phyloP scores from a whole-genome alignment of 257 asterid genomes.

The Nicotiana sylvestris region DNA sequence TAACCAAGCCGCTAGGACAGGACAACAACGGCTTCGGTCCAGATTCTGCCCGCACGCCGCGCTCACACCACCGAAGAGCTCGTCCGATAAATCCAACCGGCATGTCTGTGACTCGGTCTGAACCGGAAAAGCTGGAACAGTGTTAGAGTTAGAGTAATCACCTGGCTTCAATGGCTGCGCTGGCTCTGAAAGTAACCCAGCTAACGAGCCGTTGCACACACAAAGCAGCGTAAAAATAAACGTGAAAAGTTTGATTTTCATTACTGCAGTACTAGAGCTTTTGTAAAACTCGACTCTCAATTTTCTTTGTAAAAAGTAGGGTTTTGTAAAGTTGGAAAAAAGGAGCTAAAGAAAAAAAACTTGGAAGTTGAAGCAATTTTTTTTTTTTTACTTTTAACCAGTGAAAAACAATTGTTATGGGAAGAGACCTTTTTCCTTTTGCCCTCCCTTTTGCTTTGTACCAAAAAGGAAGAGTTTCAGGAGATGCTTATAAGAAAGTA shows the following conservation, averaged over 20 bases:
- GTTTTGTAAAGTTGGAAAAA: neutral
- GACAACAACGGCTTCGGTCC: conserved; percentile 95
- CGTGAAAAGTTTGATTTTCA: neutral
- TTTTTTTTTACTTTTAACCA: neutral
- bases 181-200: conserved; percentile 55
- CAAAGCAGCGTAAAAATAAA: neutral
- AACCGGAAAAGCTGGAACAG: conserved; percentile 87
- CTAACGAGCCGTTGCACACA: conserved; percentile 17
- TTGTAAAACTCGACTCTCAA: conserved; percentile 4
- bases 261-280: neutral
- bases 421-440: neutral
- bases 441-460: neutral
- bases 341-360: neutral
- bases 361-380: neutral
- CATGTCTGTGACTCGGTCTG: conserved; percentile 59
- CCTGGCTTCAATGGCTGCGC: conserved; percentile 73
- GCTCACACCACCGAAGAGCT: conserved; percentile 87
- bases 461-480: neutral
- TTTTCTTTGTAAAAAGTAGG: neutral
- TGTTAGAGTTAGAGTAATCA: conserved; percentile 45
- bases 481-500: conserved; percentile 7
- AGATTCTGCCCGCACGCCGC: conserved; percentile 83
- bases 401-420: neutral
- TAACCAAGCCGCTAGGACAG: conserved; percentile 96
- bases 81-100: conserved; percentile 72